Evolutionary conservation across 2,329 filamentous ascomycete genomes (phyloP), one percentile per base, ranked within the genome.

Genomic region (Paraconiothyrium brasiliense): DNA sequence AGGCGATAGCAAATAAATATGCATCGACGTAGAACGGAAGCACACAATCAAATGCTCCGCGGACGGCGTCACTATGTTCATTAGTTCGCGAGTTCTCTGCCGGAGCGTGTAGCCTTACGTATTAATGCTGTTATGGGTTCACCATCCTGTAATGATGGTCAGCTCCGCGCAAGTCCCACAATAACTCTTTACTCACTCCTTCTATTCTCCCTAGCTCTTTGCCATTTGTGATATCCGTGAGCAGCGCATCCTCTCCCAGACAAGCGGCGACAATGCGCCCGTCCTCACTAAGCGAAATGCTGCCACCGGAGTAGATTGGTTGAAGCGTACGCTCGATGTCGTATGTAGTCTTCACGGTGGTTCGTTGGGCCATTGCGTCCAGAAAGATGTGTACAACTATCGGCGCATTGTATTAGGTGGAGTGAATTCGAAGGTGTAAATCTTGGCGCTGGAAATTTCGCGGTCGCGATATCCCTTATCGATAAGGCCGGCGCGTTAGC

Each of bases 11-110:
- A 90, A 82, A 80, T 92, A 98, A 67, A 98, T 93, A 74, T 92
- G 91, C 93, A 98, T 96, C 7, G 93, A 94, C 58, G 97, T 85
- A n/a, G 94, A 98, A 68, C 94, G 90, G 20, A 95, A 99, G 82
- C 94, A 98, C 69, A 96, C 83, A 67, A 97, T 89, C 58, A 98
- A 86, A 78, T 97, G 93, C 30, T 92, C 93, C 9, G 89, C 93
- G 63, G 92, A 92, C 0, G 94, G 93, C 0, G 94, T 96, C 69
- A 99, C 91, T 93, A 69, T 52, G 51, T 73, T 60, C 72, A 48
- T 66, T 48, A 63, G 69, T 58, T 59, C 20, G 5, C 37, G 37
- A 2, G 9, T 4, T 48, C 4, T 27, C 43, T 7, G 67, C 57
- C 47, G 32, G 16, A 20, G 7, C 4, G 35, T 41, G n/a, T 6